Percentiles rank a stretch among this genome's conserved stretches.
phyloP scores from a whole-genome alignment of 2,329 filamentous ascomycete genomes.

The Scytalidium sp. region DNA sequence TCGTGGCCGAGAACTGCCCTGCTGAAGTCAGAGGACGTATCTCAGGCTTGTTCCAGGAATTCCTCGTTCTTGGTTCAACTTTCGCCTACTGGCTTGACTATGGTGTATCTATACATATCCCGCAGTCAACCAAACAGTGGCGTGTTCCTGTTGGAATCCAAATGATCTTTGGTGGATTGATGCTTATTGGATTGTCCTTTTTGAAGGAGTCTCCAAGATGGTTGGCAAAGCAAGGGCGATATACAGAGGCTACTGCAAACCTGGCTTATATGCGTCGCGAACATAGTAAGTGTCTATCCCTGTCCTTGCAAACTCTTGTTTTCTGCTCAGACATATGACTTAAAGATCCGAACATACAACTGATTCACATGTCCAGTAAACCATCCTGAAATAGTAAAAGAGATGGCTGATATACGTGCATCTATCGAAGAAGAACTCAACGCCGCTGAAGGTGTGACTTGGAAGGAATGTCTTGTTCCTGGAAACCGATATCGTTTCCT shows the following conservation, averaged over 20 bases:
- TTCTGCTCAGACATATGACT: too few species aligned
- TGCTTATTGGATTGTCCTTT: slow-evolving; percentile 23
- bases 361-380: too few species aligned
- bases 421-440: slow-evolving; percentile 44
- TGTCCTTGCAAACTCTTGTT: too few species aligned
- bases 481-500: slow-evolving; percentile 71
- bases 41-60: slow-evolving; percentile 37
- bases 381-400: slow-evolving; percentile 42
- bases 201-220: slow-evolving; percentile 27
- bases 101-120: slow-evolving; percentile 32
- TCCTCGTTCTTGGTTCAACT: slow-evolving; percentile 36
- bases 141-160: slow-evolving; percentile 39
- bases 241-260: slow-evolving; percentile 51
- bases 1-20: slow-evolving; percentile 37
- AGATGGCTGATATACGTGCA: slow-evolving; percentile 42
- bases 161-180: slow-evolving; percentile 32
- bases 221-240: slow-evolving; percentile 34
- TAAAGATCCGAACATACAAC: too few species aligned
- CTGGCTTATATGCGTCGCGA: slow-evolving; percentile 61
- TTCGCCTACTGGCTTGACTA: slow-evolving; percentile 41
- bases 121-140: slow-evolving; percentile 31
- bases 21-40: slow-evolving; percentile 37
- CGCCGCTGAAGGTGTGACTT: slow-evolving; percentile 41
- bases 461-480: slow-evolving; percentile 41
- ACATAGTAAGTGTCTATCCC: too few species aligned